Conservation (phyloP, 2,329 filamentous ascomycete species). For the Colletotrichum ledebouriae region DNA sequence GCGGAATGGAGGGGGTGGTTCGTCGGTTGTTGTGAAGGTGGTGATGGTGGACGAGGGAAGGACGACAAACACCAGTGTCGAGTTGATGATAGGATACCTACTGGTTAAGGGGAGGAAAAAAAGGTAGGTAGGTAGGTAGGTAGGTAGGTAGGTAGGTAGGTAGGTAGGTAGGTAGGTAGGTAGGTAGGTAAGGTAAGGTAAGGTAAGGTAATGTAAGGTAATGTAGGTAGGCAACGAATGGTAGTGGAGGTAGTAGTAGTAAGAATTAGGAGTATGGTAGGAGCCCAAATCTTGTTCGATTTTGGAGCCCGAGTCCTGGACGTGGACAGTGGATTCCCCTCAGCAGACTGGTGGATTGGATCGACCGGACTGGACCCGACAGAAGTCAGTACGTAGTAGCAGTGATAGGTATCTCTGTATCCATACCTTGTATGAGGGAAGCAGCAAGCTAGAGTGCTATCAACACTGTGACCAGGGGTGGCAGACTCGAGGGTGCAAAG, state of each 20-base stretch:
- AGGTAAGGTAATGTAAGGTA: not conserved
- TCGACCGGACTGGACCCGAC: constrained; percentile 42
- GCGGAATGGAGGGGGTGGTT: constrained; percentile 41
- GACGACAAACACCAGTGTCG: constrained; percentile 37
- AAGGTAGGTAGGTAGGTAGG: constrained; percentile 28
- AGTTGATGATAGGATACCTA: constrained; percentile 39
- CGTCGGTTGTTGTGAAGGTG: constrained; percentile 44
- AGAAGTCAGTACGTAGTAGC: constrained; percentile 34
- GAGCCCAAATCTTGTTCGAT: constrained; percentile 41
- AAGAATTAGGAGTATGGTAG: constrained; percentile 32
- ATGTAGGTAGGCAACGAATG: constrained; percentile 5
- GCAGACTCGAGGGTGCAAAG: constrained; percentile 9
- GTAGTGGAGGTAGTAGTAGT: constrained; percentile 24
- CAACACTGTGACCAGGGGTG: constrained; percentile 35
- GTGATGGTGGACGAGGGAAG: constrained; percentile 42
- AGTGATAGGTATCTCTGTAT: constrained; percentile 2
- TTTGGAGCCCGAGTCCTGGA: constrained; percentile 41
- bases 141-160: constrained; percentile 28
- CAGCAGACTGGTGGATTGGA: constrained; percentile 42
- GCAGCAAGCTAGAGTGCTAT: not conserved
- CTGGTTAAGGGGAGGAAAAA: constrained; percentile 26
- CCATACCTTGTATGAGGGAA: not conserved
- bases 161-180: constrained; percentile 26
- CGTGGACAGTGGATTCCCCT: constrained; percentile 39
- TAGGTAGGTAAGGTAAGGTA: constrained; percentile 18